These are phyloP conservation scores for Populus nigra DNA, from an alignment of 345 rosid species.

Conservation along the genomic window DNA sequence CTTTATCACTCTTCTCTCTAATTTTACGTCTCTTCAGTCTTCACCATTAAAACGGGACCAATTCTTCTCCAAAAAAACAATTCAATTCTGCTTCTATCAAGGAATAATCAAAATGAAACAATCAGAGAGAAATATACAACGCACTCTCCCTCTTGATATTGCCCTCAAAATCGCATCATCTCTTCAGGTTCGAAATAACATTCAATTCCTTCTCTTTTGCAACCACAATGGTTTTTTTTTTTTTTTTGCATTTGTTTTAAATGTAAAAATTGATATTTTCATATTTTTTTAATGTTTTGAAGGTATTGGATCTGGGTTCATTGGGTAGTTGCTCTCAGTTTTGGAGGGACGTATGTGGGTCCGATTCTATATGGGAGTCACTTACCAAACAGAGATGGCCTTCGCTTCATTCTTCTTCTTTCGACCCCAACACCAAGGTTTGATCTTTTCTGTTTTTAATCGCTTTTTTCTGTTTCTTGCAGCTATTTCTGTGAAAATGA, in stretches of 20 bases:
- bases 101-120: slow-evolving; percentile 23
- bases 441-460: not conserved
- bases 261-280: not conserved
- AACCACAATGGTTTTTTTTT: not conserved
- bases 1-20: too few relatives aligned
- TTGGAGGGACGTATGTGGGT: slow-evolving; percentile 63
- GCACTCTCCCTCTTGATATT: slow-evolving; percentile 53
- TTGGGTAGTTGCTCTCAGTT: slow-evolving; percentile 64
- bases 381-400: slow-evolving; percentile 65
- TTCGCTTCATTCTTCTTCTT: slow-evolving; percentile 21
- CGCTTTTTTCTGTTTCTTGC: not conserved
- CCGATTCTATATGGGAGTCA: slow-evolving; percentile 68
- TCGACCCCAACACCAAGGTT: slow-evolving; percentile 6
- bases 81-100: too few relatives aligned
- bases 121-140: slow-evolving; percentile 8
- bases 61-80: too few relatives aligned
- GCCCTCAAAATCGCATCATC: slow-evolving; percentile 57
- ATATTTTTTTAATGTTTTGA: not conserved
- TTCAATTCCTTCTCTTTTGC: not conserved
- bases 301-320: slow-evolving; percentile 60
- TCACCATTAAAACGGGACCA: too few relatives aligned
- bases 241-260: not conserved
- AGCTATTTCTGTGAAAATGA: not conserved
- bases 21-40: too few relatives aligned
- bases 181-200: slow-evolving; percentile 41